Base-by-base conservation (phyloP, 371 early-diverging fungal species). In the Apophysomyces ossiformis region DNA sequence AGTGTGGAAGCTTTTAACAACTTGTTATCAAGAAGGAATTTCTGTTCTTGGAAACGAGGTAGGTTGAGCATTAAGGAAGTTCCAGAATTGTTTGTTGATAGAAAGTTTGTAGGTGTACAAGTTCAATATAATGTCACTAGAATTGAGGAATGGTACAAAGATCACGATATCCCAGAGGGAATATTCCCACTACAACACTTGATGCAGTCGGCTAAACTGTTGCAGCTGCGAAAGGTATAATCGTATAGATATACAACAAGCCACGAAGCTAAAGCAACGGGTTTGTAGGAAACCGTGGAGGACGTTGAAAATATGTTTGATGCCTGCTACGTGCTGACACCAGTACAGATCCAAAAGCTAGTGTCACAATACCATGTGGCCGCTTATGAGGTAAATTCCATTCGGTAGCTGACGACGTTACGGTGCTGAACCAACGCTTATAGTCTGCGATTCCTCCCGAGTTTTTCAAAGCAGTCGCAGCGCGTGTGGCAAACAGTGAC, bases 1-100 rank as follows among this genome's bases (percentile, higher is more conserved):
- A 96, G 98, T 43, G 93, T 95, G 5, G 85, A 90, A 1, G 92
- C 95, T 0, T 98, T 98, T 78, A 99, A 99, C 81, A 93, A 96
- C 75, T 68, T 99, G 62, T 81, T 99, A 60, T 95, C 96, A 94
- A 84, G 92, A 58, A 87, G 91, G 68, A 93, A 93, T 84, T 93
- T 92, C 69, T 90, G 90, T 74, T 91, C 93, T 21, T 93, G 95
- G 93, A 93, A 93, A 71, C 87, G 95, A 69, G 92, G 90, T 81
- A 79, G 57, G 60, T n/a, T 57, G 7, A 21, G 6, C 15, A 32
- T 1, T 7, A 37, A 16, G 7, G 13, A 13, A 41, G 5, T 13
- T 8, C 32, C 32, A 26, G 32, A 2, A 26, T 15, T 46, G 13
- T 15, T 50, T 62, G 37, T 46, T 57, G 13, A 18, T 41, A 13